These are phyloP conservation scores for Jaenimonas drosophilae DNA, from an alignment of 208 protist species.

Conservation along the genomic window DNA sequence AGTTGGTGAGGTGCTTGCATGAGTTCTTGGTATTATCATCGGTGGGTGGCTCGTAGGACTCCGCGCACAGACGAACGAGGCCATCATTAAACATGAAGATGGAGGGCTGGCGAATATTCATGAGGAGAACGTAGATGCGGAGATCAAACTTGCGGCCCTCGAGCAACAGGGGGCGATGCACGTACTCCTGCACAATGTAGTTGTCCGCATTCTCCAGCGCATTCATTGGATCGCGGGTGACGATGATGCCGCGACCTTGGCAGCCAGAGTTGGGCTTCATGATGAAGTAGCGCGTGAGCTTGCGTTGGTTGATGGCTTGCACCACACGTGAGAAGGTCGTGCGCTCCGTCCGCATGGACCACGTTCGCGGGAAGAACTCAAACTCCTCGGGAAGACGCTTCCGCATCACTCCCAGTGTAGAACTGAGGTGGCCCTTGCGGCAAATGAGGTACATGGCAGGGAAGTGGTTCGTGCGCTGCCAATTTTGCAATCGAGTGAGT, in stretches of 20 bases:
- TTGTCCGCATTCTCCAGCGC: constrained; percentile 76
- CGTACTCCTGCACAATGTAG: constrained; percentile 92
- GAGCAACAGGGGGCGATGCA: constrained; percentile 85
- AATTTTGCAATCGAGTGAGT: constrained; percentile 81
- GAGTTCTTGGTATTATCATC: constrained; percentile 71
- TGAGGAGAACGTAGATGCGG: constrained; percentile 93
- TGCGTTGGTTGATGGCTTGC: constrained; percentile 28
- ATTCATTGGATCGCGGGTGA: constrained; percentile 81
- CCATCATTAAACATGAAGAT: constrained; percentile 93
- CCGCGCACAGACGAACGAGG: constrained; percentile 91
- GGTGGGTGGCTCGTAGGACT: constrained; percentile 79
- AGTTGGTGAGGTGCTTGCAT: constrained; percentile 97
- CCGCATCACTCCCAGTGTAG: constrained; percentile 82
- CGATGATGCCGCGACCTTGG: constrained; percentile 90
- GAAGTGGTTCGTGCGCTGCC: constrained; percentile 95
- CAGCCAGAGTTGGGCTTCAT: constrained; percentile 91
- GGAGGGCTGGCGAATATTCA: constrained; percentile 75
- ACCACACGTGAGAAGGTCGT: constrained; percentile 62
- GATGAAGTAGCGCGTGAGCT: constrained; percentile 86
- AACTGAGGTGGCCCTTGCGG: constrained; percentile 89
- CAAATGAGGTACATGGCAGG: constrained; percentile 91
- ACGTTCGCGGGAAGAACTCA: constrained; percentile 87
- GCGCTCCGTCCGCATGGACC: constrained; percentile 75
- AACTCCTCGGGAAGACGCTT: constrained; percentile 77
- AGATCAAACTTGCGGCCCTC: constrained; percentile 95